Evolutionary conservation across 148 eudicot genomes (phyloP), one percentile per base, ranked within the genome.

Genomic region (Pouteria glomerata): DNA sequence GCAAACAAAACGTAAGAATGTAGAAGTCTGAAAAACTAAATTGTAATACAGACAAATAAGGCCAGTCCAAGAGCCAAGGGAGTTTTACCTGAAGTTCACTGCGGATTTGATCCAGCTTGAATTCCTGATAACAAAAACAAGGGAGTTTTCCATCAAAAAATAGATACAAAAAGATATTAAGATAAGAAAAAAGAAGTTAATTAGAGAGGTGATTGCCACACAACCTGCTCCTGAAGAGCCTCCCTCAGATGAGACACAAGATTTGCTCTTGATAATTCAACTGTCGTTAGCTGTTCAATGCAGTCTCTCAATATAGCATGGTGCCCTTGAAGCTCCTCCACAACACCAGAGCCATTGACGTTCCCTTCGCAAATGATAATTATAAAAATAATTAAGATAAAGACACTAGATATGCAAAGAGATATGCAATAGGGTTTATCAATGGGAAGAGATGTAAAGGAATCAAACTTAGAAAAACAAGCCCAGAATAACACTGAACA

Each of bases 161-260:
- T 5, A 63, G 1, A 35, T 19, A n/a, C 24, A 24, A 53, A 41
- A 27, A 69, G 29, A 60, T 2, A 24, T 31, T 26, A 18, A 35
- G n/a, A 64, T 24, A 41, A 73, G 34, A 12, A 68, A 47, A 56
- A 44, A 18, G 21, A 74, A 60, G 0, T 29, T 4, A 65, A 55
- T 63, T 12, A 47, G n/a, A 69, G 42, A 57, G 15, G 27, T 10
- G 42, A 47, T 33, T 15, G 65, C 7, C 29, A 48, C 53, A 63
- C 47, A 78, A 94, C 98, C 97, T 94, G 90, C 75, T 91, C 97
- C 72, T 80, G 88, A 39, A 94, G 89, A 80, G 91, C 90, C 51
- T 86, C 93, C 59, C 79, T 83, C 57, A 94, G 69, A 71, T 83
- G 84, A 27, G 93, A 85, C 35, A 94, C 87, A 47, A 94, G 97